A percentile compares a stretch with the other conserved stretches of the same genome.
These are phyloP conservation scores for Lactifluus pinguis DNA, from an alignment of 768 basidiomycete genomes.

Conservation along the genomic window DNA sequence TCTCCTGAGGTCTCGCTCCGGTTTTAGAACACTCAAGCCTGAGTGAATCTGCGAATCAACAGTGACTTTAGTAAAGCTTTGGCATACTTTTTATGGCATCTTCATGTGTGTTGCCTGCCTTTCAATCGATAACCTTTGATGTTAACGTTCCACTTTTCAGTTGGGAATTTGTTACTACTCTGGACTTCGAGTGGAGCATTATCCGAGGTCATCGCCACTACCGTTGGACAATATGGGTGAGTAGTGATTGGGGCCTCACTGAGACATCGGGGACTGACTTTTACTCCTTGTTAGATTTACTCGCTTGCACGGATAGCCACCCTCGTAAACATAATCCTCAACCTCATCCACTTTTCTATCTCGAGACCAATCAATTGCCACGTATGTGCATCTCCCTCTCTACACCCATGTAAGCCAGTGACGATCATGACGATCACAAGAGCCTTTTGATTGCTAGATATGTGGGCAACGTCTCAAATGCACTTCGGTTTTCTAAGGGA, in stretches of 20 bases:
- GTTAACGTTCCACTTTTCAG: neutral
- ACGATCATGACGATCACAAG: neutral
- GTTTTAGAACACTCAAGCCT: too few relatives aligned
- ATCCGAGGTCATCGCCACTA: neutral
- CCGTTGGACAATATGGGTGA: neutral
- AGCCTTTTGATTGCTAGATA: too few relatives aligned
- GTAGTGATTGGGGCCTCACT: neutral
- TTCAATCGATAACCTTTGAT: too few relatives aligned
- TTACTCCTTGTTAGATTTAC: neutral
- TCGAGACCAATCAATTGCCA: neutral
- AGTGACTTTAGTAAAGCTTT: too few relatives aligned
- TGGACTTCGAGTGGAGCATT: neutral
- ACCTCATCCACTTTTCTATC: neutral
- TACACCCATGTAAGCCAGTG: too few relatives aligned
- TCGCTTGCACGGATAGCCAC: neutral
- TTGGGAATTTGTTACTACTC: neutral
- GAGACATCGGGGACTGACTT: neutral
- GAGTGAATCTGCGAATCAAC: too few relatives aligned
- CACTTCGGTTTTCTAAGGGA: neutral
- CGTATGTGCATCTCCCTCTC: neutral
- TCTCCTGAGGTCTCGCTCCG: too few relatives aligned
- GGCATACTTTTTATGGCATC: too few relatives aligned
- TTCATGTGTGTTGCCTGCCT: too few relatives aligned
- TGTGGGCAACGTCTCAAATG: neutral
- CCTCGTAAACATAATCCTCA: neutral